Evolutionary conservation across 805 yeast genomes (phyloP).

Genomic region (Myxozyma lipomycoides): DNA sequence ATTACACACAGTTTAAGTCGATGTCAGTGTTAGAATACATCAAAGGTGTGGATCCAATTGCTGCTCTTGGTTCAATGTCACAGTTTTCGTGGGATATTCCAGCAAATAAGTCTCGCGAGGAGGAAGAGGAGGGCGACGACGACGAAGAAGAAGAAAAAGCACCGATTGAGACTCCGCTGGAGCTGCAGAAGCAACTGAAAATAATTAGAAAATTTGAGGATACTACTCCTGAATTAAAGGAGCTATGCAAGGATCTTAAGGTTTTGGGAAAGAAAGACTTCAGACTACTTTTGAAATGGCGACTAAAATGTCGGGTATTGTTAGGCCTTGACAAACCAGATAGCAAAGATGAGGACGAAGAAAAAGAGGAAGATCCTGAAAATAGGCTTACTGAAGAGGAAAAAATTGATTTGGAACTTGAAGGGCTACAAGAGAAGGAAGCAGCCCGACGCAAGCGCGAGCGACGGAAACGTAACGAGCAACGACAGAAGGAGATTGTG

Average conservation of each 20-base stretch:
- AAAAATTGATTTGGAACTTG: conserved; percentile 79
- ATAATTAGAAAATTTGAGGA: conserved; percentile 65
- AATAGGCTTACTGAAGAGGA: conserved; percentile 60
- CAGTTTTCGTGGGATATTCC: conserved; percentile 53
- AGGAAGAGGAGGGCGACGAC: conserved; percentile 6
- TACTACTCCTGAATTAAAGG: conserved; percentile 73
- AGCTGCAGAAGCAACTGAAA: conserved; percentile 53
- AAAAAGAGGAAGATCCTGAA: conserved; percentile 54
- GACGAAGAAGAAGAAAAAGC: conserved; percentile 12
- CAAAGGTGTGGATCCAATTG: conserved; percentile 76
- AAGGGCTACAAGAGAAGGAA: conserved; percentile 66
- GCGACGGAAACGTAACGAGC: conserved; percentile 74
- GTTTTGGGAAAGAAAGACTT: conserved; percentile 94
- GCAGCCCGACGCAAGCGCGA: conserved; percentile 69
- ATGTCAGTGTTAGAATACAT: conserved; percentile 77
- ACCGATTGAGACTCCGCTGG: neutral
- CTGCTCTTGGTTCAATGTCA: conserved; percentile 68
- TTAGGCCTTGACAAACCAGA: conserved; percentile 53
- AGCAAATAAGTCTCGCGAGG: conserved; percentile 3
- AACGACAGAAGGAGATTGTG: conserved; percentile 77
- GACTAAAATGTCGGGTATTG: conserved; percentile 76
- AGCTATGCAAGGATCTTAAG: conserved; percentile 84
- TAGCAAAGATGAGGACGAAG: conserved; percentile 50
- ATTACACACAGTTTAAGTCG: conserved; percentile 66
- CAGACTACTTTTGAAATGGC: conserved; percentile 77